A percentile compares a stretch with the other conserved stretches of the same genome.
Conservation (phyloP, 2,329 filamentous ascomycete species). For the Helotiales sp. region DNA sequence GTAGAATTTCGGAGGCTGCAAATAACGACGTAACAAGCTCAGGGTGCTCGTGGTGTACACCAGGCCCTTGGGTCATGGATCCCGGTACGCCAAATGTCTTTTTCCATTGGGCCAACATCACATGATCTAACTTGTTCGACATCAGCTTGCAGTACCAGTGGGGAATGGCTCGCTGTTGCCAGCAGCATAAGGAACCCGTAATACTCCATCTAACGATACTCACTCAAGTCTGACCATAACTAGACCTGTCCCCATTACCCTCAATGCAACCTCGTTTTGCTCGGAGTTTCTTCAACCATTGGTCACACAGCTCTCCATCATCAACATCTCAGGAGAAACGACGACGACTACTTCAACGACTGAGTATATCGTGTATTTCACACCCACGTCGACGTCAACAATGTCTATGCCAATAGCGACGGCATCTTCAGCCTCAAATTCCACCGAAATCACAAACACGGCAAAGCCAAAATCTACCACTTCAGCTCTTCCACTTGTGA, state of each 20-base stretch:
- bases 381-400: not conserved
- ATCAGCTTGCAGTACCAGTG: conserved; percentile 13
- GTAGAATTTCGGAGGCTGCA: too few species aligned
- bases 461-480: not conserved
- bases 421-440: too few species aligned
- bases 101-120: too few species aligned
- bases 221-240: not conserved
- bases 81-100: not conserved
- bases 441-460: too few species aligned
- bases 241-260: conserved; percentile 7
- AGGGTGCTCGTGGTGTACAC: conserved; percentile 11
- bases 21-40: conserved; percentile 8
- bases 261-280: conserved; percentile 16
- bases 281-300: conserved; percentile 15
- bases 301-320: conserved; percentile 6
- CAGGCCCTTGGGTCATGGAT: conserved; percentile 11
- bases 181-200: conserved; percentile 21
- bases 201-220: not conserved
- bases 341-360: conserved; percentile 10
- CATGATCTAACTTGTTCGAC: not conserved
- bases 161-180: conserved; percentile 16
- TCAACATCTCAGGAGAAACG: conserved; percentile 9
- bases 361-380: conserved; percentile 6
- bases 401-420: not conserved
- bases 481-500: not conserved